Evolutionary conservation across 1,139 yeast species (phyloP).

Genomic region (Kodamaea alishanica): DNA sequence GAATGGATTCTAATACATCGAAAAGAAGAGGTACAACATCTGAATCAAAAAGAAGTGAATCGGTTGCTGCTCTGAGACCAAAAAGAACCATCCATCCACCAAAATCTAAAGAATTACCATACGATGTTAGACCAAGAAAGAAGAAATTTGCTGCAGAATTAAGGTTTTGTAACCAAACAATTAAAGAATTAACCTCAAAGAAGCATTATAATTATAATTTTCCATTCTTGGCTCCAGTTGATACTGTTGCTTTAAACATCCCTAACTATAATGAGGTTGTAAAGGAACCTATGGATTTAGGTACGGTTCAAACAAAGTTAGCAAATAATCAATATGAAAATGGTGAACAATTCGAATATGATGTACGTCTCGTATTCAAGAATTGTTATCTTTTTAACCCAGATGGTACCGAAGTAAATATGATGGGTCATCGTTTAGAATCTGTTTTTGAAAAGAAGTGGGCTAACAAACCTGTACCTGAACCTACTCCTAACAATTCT

Average conservation of each 20-base stretch:
- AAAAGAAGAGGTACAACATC: conserved; percentile 59
- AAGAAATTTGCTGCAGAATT: conserved; percentile 90
- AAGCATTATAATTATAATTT: conserved; percentile 81
- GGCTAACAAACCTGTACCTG: conserved; percentile 83
- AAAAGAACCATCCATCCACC: conserved; percentile 97
- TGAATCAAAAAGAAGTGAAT: conserved; percentile 42
- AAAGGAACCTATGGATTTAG: conserved; percentile 92
- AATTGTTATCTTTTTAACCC: conserved; percentile 94
- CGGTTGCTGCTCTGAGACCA: conserved; percentile 63
- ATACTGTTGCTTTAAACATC: conserved; percentile 87
- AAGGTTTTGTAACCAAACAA: conserved; percentile 76
- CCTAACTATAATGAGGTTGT: conserved; percentile 85
- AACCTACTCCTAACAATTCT: conserved; percentile 45
- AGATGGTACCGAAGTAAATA: conserved; percentile 90
- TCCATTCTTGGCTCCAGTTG: conserved; percentile 93
- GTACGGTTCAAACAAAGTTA: conserved; percentile 76
- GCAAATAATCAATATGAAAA: conserved; percentile 84
- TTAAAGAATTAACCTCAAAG: conserved; percentile 78
- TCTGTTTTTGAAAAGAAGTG: conserved; percentile 82
- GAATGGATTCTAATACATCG: conserved; percentile 25
- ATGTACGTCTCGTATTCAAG: conserved; percentile 74
- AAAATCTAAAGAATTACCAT: conserved; percentile 87
- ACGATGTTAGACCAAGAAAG: conserved; percentile 84
- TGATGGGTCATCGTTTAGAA: conserved; percentile 92
- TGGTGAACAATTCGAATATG: conserved; percentile 83